phyloP scores from a whole-genome alignment of 257 asterid genomes.

The Thymus quinquecostatus region DNA sequence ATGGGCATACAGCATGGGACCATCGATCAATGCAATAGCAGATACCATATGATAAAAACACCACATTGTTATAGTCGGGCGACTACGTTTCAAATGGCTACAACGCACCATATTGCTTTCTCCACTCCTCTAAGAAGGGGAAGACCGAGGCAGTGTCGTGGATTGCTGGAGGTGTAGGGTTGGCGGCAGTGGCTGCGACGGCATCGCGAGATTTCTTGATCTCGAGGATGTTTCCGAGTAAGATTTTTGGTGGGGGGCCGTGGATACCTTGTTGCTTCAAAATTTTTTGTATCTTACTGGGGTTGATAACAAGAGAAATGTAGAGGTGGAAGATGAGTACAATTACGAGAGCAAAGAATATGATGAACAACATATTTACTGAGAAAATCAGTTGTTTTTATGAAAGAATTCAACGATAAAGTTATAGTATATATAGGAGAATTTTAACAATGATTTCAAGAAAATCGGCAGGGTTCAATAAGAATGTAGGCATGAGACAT shows the following conservation, averaged over 20 bases:
- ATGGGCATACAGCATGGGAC: too few species aligned
- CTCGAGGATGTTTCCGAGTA: constrained; percentile 59
- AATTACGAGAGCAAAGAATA: constrained; percentile 21
- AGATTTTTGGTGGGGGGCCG: constrained; percentile 56
- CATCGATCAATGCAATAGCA: too few species aligned
- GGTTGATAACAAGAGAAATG: constrained; percentile 39
- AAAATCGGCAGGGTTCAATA: background rate
- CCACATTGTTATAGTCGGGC: too few species aligned
- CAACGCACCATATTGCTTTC: constrained; percentile 49
- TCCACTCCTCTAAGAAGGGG: constrained; percentile 55
- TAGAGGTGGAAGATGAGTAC: constrained; percentile 32
- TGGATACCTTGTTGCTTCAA: constrained; percentile 53
- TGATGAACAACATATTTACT: constrained; percentile 28
- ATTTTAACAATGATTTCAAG: background rate
- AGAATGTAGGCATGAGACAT: background rate
- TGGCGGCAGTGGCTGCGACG: constrained; percentile 23
- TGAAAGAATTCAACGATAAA: too few species aligned
- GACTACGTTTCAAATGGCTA: too few species aligned
- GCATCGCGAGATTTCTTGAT: constrained; percentile 48
- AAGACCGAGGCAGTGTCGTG: constrained; percentile 53
- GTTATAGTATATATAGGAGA: too few species aligned
- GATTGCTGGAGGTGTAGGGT: constrained; percentile 19
- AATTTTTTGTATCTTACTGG: constrained; percentile 35
- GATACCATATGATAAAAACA: too few species aligned
- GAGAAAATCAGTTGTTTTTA: background rate